These are phyloP conservation scores for Leishmania tarentolae DNA, from an alignment of 208 protist species.

Conservation along the genomic window DNA sequence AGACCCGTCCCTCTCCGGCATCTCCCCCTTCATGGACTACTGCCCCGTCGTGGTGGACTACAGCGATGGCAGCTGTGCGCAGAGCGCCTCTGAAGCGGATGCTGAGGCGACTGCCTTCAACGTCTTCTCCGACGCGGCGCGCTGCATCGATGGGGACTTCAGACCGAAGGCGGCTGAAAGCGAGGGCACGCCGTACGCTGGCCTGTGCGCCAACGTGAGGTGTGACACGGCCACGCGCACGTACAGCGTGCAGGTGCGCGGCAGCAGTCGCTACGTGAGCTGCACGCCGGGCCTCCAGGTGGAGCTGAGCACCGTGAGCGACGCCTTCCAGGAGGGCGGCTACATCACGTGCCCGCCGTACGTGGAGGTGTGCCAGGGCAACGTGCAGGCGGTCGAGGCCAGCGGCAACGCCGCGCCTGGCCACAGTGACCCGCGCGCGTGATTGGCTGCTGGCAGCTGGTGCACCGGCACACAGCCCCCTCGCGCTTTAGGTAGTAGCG, in stretches of 20 bases:
- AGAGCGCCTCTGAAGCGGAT: background rate
- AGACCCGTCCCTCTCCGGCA: background rate
- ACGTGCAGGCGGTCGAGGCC: background rate
- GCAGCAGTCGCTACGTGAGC: background rate
- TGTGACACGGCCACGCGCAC: background rate
- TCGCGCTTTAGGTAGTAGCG: too few relatives aligned
- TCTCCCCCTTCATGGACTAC: background rate
- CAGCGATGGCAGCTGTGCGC: background rate
- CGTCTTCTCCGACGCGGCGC: slow-evolving; percentile 4
- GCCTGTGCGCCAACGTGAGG: slow-evolving; percentile 7
- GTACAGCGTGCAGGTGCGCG: slow-evolving; percentile 4
- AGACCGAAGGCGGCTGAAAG: background rate
- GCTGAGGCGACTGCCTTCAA: background rate
- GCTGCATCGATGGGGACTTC: background rate
- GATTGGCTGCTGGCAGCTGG: too few relatives aligned
- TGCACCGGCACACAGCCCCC: too few relatives aligned
- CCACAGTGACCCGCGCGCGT: too few relatives aligned
- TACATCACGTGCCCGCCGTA: slow-evolving; percentile 4
- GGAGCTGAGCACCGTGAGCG: background rate
- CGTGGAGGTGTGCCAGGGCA: slow-evolving; percentile 4
- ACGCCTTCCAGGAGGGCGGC: background rate
- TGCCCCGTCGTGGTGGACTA: background rate
- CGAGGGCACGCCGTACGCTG: background rate
- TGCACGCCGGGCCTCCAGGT: background rate
- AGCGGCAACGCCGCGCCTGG: background rate